Conservation (phyloP, 345 rosid species). For the Eucalyptus regnans region DNA sequence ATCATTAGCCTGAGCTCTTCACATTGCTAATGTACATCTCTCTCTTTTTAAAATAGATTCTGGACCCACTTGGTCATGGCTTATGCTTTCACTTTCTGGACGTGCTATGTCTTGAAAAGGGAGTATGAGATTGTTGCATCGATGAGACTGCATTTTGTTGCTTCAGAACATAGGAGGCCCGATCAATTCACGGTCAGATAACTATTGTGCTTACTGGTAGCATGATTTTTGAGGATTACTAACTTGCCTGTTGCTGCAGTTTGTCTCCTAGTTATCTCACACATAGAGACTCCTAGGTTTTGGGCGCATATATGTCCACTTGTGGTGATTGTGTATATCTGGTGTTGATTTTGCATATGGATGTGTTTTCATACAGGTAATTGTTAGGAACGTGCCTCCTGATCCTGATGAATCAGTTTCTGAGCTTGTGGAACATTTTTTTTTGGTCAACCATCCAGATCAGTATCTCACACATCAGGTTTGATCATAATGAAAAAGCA, state of each 20-base stretch:
- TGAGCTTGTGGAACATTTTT: constrained; percentile 83
- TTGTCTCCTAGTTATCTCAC: background rate
- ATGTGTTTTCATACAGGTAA: constrained; percentile 32
- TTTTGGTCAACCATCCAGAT: constrained; percentile 85
- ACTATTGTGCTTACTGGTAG: background rate
- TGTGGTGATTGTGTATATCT: background rate
- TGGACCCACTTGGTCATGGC: constrained; percentile 93
- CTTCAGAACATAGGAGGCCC: constrained; percentile 62
- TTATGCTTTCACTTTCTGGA: constrained; percentile 85
- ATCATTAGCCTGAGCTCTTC: background rate
- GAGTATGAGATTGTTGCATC: constrained; percentile 70
- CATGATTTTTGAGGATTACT: background rate
- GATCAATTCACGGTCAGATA: constrained; percentile 77
- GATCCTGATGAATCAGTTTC: constrained; percentile 84
- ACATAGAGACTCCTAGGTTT: background rate
- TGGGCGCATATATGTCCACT: background rate
- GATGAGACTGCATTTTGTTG: constrained; percentile 88
- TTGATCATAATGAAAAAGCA: background rate
- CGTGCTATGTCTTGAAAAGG: constrained; percentile 62
- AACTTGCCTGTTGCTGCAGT: background rate
- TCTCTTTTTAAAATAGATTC: constrained; percentile 33
- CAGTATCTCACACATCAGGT: constrained; percentile 84
- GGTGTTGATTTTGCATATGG: background rate
- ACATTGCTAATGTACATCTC: background rate
- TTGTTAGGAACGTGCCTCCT: constrained; percentile 81